Base-by-base conservation (phyloP, 768 basidiomycete species). In the Boletus reticulatus region DNA sequence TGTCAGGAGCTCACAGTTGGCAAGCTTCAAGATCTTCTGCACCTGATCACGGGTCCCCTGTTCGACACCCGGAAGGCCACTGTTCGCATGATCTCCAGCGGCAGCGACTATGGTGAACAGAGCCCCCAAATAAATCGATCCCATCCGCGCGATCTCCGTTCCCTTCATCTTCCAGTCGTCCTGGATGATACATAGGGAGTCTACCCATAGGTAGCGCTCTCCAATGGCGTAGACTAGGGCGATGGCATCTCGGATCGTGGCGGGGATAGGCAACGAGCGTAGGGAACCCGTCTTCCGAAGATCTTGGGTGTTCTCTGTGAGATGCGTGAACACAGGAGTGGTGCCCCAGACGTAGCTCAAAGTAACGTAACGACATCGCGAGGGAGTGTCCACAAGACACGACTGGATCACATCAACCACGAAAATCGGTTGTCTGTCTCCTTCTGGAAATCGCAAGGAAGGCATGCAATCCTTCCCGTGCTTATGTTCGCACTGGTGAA, bases 241-340 rank as follows among this genome's bases (percentile, higher is more conserved):
- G 2, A 29, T 56, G 12, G 69, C 62, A 45, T 68, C 69, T 39
- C 51, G 44, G 29, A 68, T 66, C 4, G 67, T 68, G 19, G 55
- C 24, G 6, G 67, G 63, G 24, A 69, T 51, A 10, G 52, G 29
- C 29, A 29, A 29, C 8, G 29, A 29, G 29, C 29, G 47, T 14
- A 48, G 16, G 34, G 46, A 36, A 48, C 11, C 1, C 3, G 16
- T 22, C 46, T 36, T 48, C 20, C 46, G 62, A 14, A 64, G 43
- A 12, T 49, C 19, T 38, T 29, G 44, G 22, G 50, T 55, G 31
- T 54, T 48, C 27, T 48, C 44, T 22, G 11, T 27, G 44, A 57
- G 56, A 50, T 62, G 62, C 8, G 12, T 53, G 53, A 59, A 50
- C 4, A 65, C 55, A 1, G 39, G 17, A 7, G 42, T 31, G 12